These are phyloP conservation scores for Coemansia sp. DNA, from an alignment of 192 early-diverging fungal genomes.

Conservation along the genomic window DNA sequence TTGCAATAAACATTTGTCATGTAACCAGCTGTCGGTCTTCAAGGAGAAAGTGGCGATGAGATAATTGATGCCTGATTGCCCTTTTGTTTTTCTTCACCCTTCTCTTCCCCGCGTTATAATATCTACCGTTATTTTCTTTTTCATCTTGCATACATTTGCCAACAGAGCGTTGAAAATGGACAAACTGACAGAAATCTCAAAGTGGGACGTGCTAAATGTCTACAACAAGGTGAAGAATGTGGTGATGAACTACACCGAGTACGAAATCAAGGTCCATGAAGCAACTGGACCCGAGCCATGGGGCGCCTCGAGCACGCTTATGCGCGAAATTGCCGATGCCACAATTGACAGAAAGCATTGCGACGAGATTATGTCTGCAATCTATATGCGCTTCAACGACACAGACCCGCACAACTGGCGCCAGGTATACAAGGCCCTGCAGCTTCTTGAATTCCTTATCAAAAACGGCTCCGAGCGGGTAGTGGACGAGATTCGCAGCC, in stretches of 20 bases:
- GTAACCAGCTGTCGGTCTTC: too few species aligned
- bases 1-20: too few species aligned
- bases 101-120: too few species aligned
- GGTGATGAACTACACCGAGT: slow-evolving; percentile 91
- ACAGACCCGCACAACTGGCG: slow-evolving; percentile 83
- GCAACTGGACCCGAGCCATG: slow-evolving; percentile 92
- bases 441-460: slow-evolving; percentile 89
- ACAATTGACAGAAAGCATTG: slow-evolving; percentile 85
- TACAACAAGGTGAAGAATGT: slow-evolving; percentile 75
- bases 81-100: background rate
- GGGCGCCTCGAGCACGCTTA: slow-evolving; percentile 91
- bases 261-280: slow-evolving; percentile 87
- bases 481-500: slow-evolving; percentile 80
- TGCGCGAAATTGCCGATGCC: slow-evolving; percentile 91
- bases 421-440: slow-evolving; percentile 94
- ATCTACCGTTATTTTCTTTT: background rate
- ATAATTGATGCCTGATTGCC: too few species aligned
- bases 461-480: slow-evolving; percentile 94
- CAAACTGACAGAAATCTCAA: slow-evolving; percentile 54
- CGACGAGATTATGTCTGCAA: slow-evolving; percentile 92
- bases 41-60: too few species aligned
- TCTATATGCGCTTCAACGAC: slow-evolving; percentile 85
- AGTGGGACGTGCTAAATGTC: slow-evolving; percentile 60
- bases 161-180: slow-evolving; percentile 19
- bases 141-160: background rate